Evolutionary conservation across 2,329 filamentous ascomycete genomes (phyloP).

Genomic region (Calycina herbarum): DNA sequence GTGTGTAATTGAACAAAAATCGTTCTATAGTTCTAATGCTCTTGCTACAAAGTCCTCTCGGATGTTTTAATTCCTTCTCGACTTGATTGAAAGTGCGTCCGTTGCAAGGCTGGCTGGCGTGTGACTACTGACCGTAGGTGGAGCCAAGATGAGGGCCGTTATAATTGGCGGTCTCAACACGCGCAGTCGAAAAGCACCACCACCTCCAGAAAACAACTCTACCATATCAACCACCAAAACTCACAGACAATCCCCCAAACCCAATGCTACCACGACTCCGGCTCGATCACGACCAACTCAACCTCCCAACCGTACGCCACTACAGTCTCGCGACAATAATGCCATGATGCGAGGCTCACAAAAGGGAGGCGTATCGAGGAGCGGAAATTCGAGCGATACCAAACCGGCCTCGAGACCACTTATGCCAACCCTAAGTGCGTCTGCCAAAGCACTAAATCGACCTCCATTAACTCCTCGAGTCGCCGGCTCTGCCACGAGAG

Average conservation of each 20-base stretch:
- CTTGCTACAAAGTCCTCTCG: not conserved
- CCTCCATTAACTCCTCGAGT: constrained; percentile 61
- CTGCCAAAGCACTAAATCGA: constrained; percentile 54
- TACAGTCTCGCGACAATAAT: constrained; percentile 41
- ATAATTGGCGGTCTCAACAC: constrained; percentile 12
- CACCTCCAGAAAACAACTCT: constrained; percentile 16
- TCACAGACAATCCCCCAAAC: constrained; percentile 4
- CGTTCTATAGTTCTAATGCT: not conserved
- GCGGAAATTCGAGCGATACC: constrained; percentile 45
- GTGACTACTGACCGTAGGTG: not conserved
- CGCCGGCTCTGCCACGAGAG: constrained; percentile 39
- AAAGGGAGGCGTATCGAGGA: constrained; percentile 30
- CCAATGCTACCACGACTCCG: constrained; percentile 20
- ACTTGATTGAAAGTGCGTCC: not conserved
- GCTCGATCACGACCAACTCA: constrained; percentile 25
- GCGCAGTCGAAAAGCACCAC: constrained; percentile 12
- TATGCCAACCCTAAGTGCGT: constrained; percentile 67
- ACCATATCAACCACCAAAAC: constrained; percentile 13
- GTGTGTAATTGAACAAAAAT: not conserved
- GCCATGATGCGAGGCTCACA: constrained; percentile 46
- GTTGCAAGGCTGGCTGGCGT: constrained; percentile 6
- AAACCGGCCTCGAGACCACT: constrained; percentile 49
- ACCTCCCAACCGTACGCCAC: constrained; percentile 27
- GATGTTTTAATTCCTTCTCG: not conserved
- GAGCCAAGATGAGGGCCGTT: constrained; percentile 19